phyloP scores from a whole-genome alignment of 441 rosid genomes.

The Syzygium syzygioides region DNA sequence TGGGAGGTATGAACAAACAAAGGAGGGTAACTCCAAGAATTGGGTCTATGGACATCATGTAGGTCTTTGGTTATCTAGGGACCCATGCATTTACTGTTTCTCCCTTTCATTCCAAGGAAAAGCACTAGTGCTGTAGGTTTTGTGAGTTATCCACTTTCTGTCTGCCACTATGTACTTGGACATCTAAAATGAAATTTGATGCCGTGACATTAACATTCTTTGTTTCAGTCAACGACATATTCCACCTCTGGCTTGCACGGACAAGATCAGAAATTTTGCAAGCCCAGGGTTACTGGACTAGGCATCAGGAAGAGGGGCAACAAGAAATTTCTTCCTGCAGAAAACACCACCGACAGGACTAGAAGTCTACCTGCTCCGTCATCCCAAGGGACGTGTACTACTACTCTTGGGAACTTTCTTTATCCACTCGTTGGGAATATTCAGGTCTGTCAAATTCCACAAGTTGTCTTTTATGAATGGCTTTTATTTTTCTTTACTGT shows the following conservation, averaged over 20 bases:
- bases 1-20: background rate
- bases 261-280: slow-evolving; percentile 6
- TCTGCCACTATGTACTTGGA: background rate
- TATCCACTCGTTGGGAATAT: slow-evolving; percentile 7
- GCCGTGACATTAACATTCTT: background rate
- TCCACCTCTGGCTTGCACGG: background rate
- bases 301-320: slow-evolving; percentile 1
- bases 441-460: background rate
- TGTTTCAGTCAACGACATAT: slow-evolving; percentile 13
- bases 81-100: background rate
- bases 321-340: background rate
- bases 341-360: background rate
- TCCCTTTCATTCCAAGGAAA: background rate
- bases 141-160: background rate
- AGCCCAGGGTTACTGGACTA: slow-evolving; percentile 5
- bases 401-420: slow-evolving; percentile 2
- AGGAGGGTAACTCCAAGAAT: background rate
- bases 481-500: background rate
- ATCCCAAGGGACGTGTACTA: background rate
- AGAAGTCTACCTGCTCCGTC: background rate
- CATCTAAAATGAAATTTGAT: background rate
- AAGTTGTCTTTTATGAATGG: background rate
- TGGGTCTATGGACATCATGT: slow-evolving; percentile 2
- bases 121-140: background rate
- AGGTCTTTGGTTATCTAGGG: background rate